phyloP scores from a whole-genome alignment of 2,329 filamentous ascomycete genomes.

The Aspergillus sojae region DNA sequence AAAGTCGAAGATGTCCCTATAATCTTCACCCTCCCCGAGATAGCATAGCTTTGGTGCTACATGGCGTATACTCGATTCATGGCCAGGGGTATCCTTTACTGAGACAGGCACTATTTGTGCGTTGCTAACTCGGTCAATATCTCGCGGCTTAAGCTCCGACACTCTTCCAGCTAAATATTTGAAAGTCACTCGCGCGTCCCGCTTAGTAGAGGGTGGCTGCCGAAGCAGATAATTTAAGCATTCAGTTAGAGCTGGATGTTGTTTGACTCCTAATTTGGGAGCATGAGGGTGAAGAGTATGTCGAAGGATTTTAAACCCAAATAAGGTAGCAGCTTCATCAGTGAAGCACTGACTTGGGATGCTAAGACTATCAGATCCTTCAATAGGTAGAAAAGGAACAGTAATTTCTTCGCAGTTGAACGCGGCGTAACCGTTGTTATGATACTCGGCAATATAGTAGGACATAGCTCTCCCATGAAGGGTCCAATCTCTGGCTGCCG shows the following conservation, averaged over 20 bases:
- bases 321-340: constrained; percentile 72
- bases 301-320: constrained; percentile 79
- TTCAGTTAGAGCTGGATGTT: constrained; percentile 75
- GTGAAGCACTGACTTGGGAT: constrained; percentile 78
- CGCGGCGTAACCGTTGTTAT: constrained; percentile 71
- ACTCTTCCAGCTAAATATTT: constrained; percentile 80
- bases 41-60: constrained; percentile 76
- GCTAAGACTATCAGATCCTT: constrained; percentile 67
- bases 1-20: constrained; percentile 93
- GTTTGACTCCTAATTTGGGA: constrained; percentile 80
- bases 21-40: constrained; percentile 71
- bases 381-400: constrained; percentile 71
- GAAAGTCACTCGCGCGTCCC: constrained; percentile 73
- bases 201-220: constrained; percentile 68
- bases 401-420: constrained; percentile 61
- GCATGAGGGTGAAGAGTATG: constrained; percentile 79
- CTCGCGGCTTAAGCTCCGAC: constrained; percentile 68
- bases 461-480: constrained; percentile 71
- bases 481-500: constrained; percentile 51
- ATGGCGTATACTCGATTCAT: constrained; percentile 51
- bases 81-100: constrained; percentile 40
- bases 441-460: constrained; percentile 82
- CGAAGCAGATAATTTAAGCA: constrained; percentile 75
- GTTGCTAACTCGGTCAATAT: constrained; percentile 62
- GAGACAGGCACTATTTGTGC: constrained; percentile 73